Conservation (phyloP, 805 yeast genomes). For the Pichia scutulata region DNA sequence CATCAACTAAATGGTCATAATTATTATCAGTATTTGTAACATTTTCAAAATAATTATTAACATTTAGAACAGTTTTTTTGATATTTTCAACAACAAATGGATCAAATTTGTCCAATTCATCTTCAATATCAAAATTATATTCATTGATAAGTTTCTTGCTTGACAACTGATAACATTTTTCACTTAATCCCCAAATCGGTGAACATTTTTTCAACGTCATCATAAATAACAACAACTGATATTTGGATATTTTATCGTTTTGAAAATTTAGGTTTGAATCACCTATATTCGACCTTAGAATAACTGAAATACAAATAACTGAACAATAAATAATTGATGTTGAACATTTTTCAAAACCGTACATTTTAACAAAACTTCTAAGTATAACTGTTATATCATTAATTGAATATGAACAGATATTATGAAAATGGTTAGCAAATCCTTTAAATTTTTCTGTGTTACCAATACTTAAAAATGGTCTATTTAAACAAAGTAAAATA, state of each 20-base stretch:
- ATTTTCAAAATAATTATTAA: not conserved
- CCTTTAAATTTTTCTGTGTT: not conserved
- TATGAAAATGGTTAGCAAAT: not conserved
- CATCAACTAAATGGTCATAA: not conserved
- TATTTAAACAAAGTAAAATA: slow-evolving; percentile 46
- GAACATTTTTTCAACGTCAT: not conserved
- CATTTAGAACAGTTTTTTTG: not conserved
- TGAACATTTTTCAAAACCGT: slow-evolving; percentile 1
- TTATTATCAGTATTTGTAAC: not conserved
- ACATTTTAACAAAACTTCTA: not conserved
- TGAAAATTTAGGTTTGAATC: not conserved
- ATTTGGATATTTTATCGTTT: not conserved
- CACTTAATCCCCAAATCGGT: slow-evolving; percentile 1
- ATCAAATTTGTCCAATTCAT: not conserved
- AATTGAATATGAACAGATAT: not conserved
- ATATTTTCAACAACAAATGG: not conserved
- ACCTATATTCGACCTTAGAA: not conserved
- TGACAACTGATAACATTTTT: not conserved
- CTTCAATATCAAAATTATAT: not conserved
- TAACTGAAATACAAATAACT: slow-evolving; percentile 2
- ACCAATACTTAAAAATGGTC: slow-evolving; percentile 36
- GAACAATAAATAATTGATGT: not conserved
- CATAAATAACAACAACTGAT: not conserved
- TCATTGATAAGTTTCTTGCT: not conserved
- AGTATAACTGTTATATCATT: not conserved